A percentile compares a stretch with the other conserved stretches of the same genome.
Conservation (phyloP, 441 rosid species). For the Brassica balearica region DNA sequence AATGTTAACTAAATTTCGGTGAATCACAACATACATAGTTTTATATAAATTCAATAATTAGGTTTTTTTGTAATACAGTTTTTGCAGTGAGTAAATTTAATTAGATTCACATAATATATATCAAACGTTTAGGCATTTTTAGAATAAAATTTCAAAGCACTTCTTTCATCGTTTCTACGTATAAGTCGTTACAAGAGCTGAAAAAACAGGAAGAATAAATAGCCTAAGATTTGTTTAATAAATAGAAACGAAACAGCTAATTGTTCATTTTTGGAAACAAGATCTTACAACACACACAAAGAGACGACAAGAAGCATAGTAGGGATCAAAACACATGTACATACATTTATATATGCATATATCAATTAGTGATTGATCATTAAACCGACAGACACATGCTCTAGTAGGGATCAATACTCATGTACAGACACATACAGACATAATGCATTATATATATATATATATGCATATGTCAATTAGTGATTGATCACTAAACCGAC, state of each 20-base stretch:
- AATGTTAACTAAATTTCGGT: neutral
- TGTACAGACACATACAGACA: constrained; percentile 7
- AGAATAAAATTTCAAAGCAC: too few relatives aligned
- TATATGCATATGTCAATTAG: neutral
- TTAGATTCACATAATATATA: neutral
- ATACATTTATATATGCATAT: constrained; percentile 16
- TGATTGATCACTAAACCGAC: constrained; percentile 44
- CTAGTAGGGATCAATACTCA: constrained; percentile 42
- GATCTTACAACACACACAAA: constrained; percentile 19
- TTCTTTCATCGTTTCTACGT: too few relatives aligned
- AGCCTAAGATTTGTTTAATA: neutral
- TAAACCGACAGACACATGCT: constrained; percentile 44
- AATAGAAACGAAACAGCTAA: constrained; percentile 17
- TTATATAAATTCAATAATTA: neutral
- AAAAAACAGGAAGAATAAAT: neutral
- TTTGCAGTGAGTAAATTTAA: neutral
- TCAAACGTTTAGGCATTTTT: too few relatives aligned
- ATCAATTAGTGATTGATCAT: constrained; percentile 40
- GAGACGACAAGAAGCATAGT: constrained; percentile 34
- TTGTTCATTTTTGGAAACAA: constrained; percentile 4
- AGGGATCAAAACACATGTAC: constrained; percentile 44
- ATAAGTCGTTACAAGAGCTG: neutral
- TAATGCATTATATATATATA: too few relatives aligned
- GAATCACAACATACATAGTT: neutral
- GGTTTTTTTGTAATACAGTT: neutral